Percentiles rank a stretch among this genome's conserved stretches.
These are phyloP conservation scores for Hyparrhenia diplandra DNA, from an alignment of 176 grass and related monocot genomes.

Conservation along the genomic window DNA sequence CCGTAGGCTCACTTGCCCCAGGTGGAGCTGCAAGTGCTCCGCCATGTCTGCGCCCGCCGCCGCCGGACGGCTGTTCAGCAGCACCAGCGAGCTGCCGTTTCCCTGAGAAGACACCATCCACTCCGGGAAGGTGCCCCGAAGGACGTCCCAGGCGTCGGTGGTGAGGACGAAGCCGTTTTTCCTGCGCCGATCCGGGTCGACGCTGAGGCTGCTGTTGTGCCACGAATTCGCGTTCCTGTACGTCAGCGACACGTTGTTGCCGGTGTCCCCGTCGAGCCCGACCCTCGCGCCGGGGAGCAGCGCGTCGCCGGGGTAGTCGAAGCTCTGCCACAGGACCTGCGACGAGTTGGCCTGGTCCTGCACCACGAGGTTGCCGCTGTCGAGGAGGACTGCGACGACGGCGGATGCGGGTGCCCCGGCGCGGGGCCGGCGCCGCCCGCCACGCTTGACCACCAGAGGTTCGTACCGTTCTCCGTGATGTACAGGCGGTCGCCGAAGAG, in stretches of 20 bases:
- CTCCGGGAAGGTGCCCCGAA: constrained; percentile 16
- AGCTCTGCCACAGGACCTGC: constrained; percentile 37
- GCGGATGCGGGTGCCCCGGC: not conserved
- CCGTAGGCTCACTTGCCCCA: constrained; percentile 16
- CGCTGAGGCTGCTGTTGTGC: constrained; percentile 21
- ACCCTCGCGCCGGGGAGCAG: constrained; percentile 40
- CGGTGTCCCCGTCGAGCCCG: constrained; percentile 39
- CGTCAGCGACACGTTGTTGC: constrained; percentile 29
- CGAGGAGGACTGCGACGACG: constrained; percentile 5
- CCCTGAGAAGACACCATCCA: constrained; percentile 25
- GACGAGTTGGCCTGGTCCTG: constrained; percentile 16
- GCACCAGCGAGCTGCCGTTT: constrained; percentile 18
- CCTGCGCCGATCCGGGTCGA: constrained; percentile 1
- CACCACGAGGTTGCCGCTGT: constrained; percentile 24
- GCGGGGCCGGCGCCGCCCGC: not conserved
- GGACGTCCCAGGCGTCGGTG: not conserved
- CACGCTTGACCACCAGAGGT: constrained; percentile 1
- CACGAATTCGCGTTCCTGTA: not conserved
- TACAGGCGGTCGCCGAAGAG: constrained; percentile 8
- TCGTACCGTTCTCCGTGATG: not conserved
- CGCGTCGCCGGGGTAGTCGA: constrained; percentile 40
- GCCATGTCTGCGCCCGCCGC: not conserved
- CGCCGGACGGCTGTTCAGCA: not conserved
- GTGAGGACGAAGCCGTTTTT: constrained; percentile 36
- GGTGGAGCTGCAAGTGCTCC: constrained; percentile 32